These are phyloP conservation scores for Fusarium sp. DNA, from an alignment of 2,329 filamentous ascomycete species.

Conservation along the genomic window DNA sequence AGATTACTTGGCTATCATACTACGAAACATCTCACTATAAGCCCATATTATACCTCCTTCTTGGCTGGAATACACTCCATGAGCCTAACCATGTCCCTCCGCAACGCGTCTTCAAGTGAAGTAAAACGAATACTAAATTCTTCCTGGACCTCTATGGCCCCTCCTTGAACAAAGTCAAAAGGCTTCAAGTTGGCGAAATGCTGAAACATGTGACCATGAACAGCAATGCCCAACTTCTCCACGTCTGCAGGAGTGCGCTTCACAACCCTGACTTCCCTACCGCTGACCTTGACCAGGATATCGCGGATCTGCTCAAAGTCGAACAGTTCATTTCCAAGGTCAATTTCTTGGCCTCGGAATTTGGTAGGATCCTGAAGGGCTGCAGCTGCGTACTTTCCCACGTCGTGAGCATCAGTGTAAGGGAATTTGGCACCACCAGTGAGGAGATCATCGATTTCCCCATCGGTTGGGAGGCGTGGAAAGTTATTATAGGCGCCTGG, in stretches of 20 bases:
- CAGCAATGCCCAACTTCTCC: not conserved
- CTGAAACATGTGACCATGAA: conserved; percentile 20
- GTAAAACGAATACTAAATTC: conserved; percentile 26
- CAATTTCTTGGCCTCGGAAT: conserved; percentile 47
- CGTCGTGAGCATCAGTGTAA: conserved; percentile 45
- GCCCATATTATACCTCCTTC: too few species aligned
- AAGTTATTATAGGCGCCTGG: conserved; percentile 43
- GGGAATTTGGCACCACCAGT: conserved; percentile 37
- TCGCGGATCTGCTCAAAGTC: conserved; percentile 46
- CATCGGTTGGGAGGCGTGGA: conserved; percentile 42
- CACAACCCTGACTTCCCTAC: conserved; percentile 40
- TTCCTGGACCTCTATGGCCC: not conserved
- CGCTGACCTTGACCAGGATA: conserved; percentile 45
- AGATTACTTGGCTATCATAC: not conserved
- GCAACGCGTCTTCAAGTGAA: conserved; percentile 14
- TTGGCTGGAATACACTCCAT: conserved; percentile 1
- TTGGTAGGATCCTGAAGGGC: conserved; percentile 46
- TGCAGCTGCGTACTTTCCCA: conserved; percentile 48
- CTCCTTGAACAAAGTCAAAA: not conserved
- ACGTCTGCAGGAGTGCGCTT: conserved; percentile 27
- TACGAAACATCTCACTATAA: not conserved
- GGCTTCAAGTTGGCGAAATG: conserved; percentile 17
- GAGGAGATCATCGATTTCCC: conserved; percentile 43
- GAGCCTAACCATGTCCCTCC: conserved; percentile 18
- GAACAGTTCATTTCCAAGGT: conserved; percentile 44